Evolutionary conservation across 2,329 filamentous ascomycete species (phyloP).

Genomic region (Fusarium citri): DNA sequence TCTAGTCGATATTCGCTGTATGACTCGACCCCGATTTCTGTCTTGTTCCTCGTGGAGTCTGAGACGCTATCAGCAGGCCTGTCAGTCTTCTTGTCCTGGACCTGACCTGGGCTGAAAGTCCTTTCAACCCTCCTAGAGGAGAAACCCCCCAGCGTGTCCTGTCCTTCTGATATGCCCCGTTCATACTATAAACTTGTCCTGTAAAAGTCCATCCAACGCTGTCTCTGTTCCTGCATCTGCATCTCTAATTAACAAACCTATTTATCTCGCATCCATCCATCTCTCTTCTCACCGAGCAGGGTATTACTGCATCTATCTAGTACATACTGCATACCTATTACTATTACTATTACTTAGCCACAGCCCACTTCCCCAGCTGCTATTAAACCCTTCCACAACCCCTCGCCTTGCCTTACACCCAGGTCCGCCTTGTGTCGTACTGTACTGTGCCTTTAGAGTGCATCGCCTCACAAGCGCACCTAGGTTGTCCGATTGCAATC

Average conservation of each 20-base stretch:
- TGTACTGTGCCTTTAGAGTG: constrained; percentile 11
- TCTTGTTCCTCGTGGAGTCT: constrained; percentile 52
- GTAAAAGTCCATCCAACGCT: constrained; percentile 34
- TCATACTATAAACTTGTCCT: constrained; percentile 29
- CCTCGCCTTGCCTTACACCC: constrained; percentile 16
- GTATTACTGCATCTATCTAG: neutral
- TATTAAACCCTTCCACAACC: constrained; percentile 33
- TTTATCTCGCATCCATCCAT: neutral
- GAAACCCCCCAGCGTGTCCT: constrained; percentile 40
- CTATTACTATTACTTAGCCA: constrained; percentile 21
- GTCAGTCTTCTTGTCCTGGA: constrained; percentile 27
- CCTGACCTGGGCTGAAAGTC: constrained; percentile 33
- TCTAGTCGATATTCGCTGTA: constrained; percentile 25
- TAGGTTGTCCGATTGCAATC: constrained; percentile 12
- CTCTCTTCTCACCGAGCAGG: neutral
- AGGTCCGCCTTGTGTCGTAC: constrained; percentile 10
- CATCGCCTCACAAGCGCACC: constrained; percentile 37
- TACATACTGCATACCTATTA: neutral
- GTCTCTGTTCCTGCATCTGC: constrained; percentile 38
- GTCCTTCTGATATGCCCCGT: constrained; percentile 41
- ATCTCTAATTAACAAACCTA: constrained; percentile 6
- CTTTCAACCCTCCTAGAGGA: constrained; percentile 40
- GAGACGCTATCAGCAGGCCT: constrained; percentile 57
- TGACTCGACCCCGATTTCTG: constrained; percentile 45
- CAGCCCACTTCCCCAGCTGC: constrained; percentile 37